Conservation (phyloP, 768 basidiomycete species). For the Lactarius deliciosus region DNA sequence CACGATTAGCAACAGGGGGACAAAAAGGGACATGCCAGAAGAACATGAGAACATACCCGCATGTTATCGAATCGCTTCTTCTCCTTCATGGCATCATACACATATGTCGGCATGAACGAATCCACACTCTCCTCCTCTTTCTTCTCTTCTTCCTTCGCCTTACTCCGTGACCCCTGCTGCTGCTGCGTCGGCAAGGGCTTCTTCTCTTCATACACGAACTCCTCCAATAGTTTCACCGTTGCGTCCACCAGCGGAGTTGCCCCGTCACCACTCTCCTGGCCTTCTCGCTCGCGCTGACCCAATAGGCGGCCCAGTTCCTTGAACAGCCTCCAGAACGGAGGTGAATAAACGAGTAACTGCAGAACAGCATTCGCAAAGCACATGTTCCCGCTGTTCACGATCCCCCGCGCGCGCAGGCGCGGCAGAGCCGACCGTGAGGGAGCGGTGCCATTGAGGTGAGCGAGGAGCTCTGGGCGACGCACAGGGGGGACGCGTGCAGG, state of each 20-base stretch:
- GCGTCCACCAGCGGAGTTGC: slow-evolving; percentile 64
- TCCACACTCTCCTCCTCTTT: slow-evolving; percentile 55
- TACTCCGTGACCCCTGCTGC: slow-evolving; percentile 33
- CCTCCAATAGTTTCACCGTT: slow-evolving; percentile 70
- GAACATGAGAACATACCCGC: slow-evolving; percentile 54
- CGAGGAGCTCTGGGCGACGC: slow-evolving; percentile 49
- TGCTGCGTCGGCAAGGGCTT: slow-evolving; percentile 31
- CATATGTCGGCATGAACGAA: slow-evolving; percentile 79
- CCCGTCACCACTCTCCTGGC: slow-evolving; percentile 30
- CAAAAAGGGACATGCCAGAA: background rate
- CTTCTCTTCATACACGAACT: slow-evolving; percentile 52
- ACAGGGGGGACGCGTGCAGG: slow-evolving; percentile 34
- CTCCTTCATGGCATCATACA: slow-evolving; percentile 92
- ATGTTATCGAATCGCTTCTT: slow-evolving; percentile 93
- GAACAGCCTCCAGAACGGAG: slow-evolving; percentile 82
- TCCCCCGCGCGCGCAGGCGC: slow-evolving; percentile 66
- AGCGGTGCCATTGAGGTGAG: slow-evolving; percentile 49
- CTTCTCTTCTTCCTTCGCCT: slow-evolving; percentile 40
- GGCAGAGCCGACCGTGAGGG: slow-evolving; percentile 32
- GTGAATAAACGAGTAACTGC: slow-evolving; percentile 85
- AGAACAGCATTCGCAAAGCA: slow-evolving; percentile 96
- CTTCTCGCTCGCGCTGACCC: slow-evolving; percentile 34
- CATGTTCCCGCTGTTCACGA: slow-evolving; percentile 95
- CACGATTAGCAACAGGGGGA: background rate
- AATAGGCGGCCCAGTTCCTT: slow-evolving; percentile 60